Base-by-base conservation (phyloP, 2,329 filamentous ascomycete species). In the Blastomyces silverae region DNA sequence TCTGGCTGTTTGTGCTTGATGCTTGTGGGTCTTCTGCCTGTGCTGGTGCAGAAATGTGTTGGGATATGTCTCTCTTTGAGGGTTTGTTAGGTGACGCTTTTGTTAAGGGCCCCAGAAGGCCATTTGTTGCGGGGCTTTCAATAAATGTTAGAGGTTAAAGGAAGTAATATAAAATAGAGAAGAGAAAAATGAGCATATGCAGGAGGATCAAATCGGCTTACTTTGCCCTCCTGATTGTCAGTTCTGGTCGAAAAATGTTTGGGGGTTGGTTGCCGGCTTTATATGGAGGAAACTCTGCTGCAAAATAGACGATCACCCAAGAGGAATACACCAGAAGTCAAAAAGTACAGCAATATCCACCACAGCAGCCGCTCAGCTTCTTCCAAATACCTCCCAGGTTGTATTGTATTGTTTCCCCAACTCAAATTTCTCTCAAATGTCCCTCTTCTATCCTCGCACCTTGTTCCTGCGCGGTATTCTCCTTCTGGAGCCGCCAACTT, bases 401-500 rank as follows among this genome's bases (percentile, higher is more conserved):
- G 61, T 62, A 53, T 46, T 62, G 61, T 55, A 44, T 44, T 53
- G 48, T n/a, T 44, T n/a, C 31, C 48, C 39, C 39, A 25, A 31
- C 62, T 37, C 52, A 46, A 57, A 22, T 37, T 6, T 57, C 34
- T 58, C 50, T 63, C 62, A 56, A 63, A 65, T 57, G 31, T 57
- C 37, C 31, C 39, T 46, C 28, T 46, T 28, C 13, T 61, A 48
- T n/a, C 42, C 42, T 48, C 25, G 11, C 25, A 34, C 59, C 64
- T 52, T 44, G 62, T 65, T 46, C 63, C 63, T 65, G 52, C 59
- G 59, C 44, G 37, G 60, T 52, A 59, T 65, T 55, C 61, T 66
- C 55, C 53, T 66, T 66, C 64, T 65, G 22, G 25, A 25, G 42
- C 57, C 39, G 17, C 22, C 28, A 58, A 22, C n/a, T 22, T 39